phyloP scores from a whole-genome alignment of 2,329 filamentous ascomycete species.

The Penicillium janthinellum region DNA sequence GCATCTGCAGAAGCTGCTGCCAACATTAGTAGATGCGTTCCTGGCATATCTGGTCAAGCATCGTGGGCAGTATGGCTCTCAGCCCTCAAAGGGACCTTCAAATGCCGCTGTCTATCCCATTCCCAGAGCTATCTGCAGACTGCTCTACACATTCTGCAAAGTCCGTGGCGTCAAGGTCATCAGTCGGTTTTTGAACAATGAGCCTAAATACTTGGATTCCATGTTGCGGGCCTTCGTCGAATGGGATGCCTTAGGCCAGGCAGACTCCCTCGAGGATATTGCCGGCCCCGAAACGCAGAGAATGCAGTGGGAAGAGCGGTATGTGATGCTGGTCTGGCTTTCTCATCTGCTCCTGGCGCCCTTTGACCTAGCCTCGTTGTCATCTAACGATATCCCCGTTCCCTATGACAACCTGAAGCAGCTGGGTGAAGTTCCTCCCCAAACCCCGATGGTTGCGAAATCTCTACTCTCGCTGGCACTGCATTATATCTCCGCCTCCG shows the following conservation, averaged over 20 bases:
- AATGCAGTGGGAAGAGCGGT: slow-evolving; percentile 84
- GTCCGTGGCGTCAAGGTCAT: slow-evolving; percentile 92
- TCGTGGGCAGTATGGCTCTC: slow-evolving; percentile 45
- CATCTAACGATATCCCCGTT: slow-evolving; percentile 48
- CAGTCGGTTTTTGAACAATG: slow-evolving; percentile 85
- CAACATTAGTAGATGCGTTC: slow-evolving; percentile 73
- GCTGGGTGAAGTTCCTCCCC: slow-evolving; percentile 52
- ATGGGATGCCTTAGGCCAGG: slow-evolving; percentile 38
- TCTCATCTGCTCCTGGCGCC: slow-evolving; percentile 80
- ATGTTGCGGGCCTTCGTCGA: slow-evolving; percentile 75
- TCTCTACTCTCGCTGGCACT: slow-evolving; percentile 72
- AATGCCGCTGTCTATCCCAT: slow-evolving; percentile 52
- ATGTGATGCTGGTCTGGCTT: slow-evolving; percentile 84
- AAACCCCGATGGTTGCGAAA: slow-evolving; percentile 69
- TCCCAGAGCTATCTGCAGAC: slow-evolving; percentile 70
- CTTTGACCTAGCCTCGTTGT: slow-evolving; percentile 88
- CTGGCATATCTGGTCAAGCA: slow-evolving; percentile 61
- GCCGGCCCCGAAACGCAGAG: slow-evolving; percentile 25
- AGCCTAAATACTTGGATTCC: slow-evolving; percentile 80
- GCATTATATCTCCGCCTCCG: slow-evolving; percentile 70
- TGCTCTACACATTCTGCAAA: slow-evolving; percentile 92
- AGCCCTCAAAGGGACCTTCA: slow-evolving; percentile 36
- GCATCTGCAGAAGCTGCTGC: slow-evolving; percentile 74
- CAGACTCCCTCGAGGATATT: slow-evolving; percentile 16
- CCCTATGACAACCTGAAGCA: slow-evolving; percentile 37